Evolutionary conservation across 1,139 yeast species (phyloP).

Genomic region (Kodamaea alishanica): DNA sequence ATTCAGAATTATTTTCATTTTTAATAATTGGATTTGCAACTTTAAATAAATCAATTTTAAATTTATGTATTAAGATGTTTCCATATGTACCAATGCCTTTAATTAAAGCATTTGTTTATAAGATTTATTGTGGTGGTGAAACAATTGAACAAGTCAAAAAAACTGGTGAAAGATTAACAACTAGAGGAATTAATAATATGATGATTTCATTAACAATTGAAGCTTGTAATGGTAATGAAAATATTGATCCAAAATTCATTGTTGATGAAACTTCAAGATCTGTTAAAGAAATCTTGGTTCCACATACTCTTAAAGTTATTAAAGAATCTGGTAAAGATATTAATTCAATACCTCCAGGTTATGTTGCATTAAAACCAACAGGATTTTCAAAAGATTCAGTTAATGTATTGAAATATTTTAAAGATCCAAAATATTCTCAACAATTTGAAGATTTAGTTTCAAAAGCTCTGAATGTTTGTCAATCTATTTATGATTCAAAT

Average conservation of each 20-base stretch:
- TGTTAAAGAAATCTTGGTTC: conserved; percentile 65
- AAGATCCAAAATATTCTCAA: conserved; percentile 41
- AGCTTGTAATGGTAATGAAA: conserved; percentile 75
- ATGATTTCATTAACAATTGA: conserved; percentile 92
- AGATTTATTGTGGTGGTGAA: conserved; percentile 90
- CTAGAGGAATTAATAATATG: conserved; percentile 85
- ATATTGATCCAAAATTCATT: conserved; percentile 60
- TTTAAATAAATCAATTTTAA: conserved; percentile 55
- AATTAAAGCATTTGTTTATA: conserved; percentile 71
- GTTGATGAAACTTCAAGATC: conserved; percentile 67
- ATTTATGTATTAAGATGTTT: conserved; percentile 60
- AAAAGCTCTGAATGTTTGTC: conserved; percentile 58
- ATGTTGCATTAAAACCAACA: conserved; percentile 90
- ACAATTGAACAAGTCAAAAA: conserved; percentile 61
- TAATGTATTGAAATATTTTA: conserved; percentile 62
- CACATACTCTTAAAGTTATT: conserved; percentile 58
- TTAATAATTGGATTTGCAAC: conserved; percentile 68
- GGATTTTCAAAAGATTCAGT: conserved; percentile 81
- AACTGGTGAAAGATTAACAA: conserved; percentile 64
- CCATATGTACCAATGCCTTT: conserved; percentile 72
- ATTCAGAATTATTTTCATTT: conserved; percentile 53
- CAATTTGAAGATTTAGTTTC: conserved; percentile 60
- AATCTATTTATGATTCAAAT: conserved; percentile 57
- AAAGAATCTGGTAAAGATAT: conserved; percentile 43
- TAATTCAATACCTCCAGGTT: conserved; percentile 71